Evolutionary conservation across 352 stramenopile genomes (phyloP), one percentile per base, ranked within the genome.

Genomic region (Plasmopara halstedii): DNA sequence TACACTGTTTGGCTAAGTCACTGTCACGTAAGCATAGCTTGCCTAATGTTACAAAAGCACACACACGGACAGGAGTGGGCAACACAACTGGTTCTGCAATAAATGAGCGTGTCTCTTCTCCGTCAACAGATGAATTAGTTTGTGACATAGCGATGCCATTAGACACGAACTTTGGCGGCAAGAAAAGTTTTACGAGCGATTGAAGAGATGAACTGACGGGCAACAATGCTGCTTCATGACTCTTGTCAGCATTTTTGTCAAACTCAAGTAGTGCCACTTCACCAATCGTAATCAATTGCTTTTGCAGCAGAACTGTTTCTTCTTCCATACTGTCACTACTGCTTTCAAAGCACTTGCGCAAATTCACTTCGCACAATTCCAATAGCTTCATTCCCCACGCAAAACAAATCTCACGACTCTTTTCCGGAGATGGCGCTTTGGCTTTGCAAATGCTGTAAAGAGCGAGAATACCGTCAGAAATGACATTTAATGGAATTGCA

Each of bases 1-100:
- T 85, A 19, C 78, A 96, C 46, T 76, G 69, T 58, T 98, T 98
- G 1, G 95, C 93, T 17, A 98, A 66, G 26, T 67, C 56, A 45
- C 97, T 83, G 57, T 98, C 90, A 14, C 92, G 75, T n/a, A 99
- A 69, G 50, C 94, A 98, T 15, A 98, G 50, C 45, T 98, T 98
- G 25, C 95, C 95, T 18, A 98, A 58, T 1, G 88, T 92, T 11
- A 97, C 71, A 57, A 98, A 98, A 4, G 91, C 94, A 56, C 94
- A 94, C 10, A 96, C 91, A 18, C 95, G 75, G 29, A 97, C 64
- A 9, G 67, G 67, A 15, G 71, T 79, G 7, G 88, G 85, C 18
- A 93, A 88, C n/a, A 57, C 23, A 13, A 57, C 37, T 14, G 43
- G 33, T 27, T 44, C 53, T 14, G 55, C 68, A 35, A 40, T 20